Evolutionary conservation across 1,284 basidiomycete species (phyloP).

Genomic region (Malassezia cuniculi): DNA sequence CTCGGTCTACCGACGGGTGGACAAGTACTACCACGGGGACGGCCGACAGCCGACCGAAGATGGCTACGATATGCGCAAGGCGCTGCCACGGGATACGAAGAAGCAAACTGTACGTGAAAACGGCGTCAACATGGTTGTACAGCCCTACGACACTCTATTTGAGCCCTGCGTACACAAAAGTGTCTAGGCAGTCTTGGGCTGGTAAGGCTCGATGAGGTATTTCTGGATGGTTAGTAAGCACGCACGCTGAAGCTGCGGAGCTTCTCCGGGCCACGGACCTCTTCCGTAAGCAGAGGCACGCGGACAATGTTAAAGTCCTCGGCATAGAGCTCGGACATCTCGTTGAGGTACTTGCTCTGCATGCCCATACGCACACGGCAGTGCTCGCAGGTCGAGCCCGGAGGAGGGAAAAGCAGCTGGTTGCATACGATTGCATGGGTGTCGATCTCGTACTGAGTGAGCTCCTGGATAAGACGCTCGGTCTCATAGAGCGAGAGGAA

Average conservation of each 20-base stretch:
- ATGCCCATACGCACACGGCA: constrained; percentile 86
- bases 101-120: constrained; percentile 22
- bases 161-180: constrained; percentile 6
- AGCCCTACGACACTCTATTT: constrained; percentile 25
- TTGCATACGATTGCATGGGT: constrained; percentile 98
- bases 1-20: constrained; percentile 68
- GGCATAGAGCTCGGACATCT: constrained; percentile 42
- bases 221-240: constrained; percentile 6
- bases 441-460: constrained; percentile 92
- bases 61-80: constrained; percentile 71
- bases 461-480: constrained; percentile 87
- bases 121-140: constrained; percentile 23
- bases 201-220: constrained; percentile 32
- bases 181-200: constrained; percentile 10
- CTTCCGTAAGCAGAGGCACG: constrained; percentile 85
- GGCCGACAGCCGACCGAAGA: constrained; percentile 60
- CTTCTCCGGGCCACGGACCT: constrained; percentile 87
- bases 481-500: constrained; percentile 97
- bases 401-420: constrained; percentile 83
- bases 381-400: constrained; percentile 84
- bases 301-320: constrained; percentile 48
- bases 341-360: constrained; percentile 57
- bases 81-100: constrained; percentile 27
- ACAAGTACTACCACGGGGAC: constrained; percentile 69
- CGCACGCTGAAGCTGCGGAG: constrained; percentile 53